Conservation (phyloP, 2,329 filamentous ascomycete species). For the Aureobasidium vineae region DNA sequence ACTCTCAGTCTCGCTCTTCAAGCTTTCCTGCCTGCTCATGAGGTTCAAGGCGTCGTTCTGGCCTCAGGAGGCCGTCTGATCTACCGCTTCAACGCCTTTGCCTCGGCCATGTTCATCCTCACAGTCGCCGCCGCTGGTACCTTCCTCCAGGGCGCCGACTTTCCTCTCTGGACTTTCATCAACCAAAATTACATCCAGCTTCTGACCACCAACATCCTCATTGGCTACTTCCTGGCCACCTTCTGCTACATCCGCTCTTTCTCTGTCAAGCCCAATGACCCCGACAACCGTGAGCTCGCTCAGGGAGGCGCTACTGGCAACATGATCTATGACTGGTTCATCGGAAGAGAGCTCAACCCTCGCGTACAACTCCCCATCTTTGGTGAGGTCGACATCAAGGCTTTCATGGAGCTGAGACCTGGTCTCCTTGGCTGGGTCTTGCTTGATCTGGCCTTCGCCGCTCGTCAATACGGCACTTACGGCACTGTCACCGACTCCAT, state of each 20-base stretch:
- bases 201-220: slow-evolving; percentile 75
- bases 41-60: slow-evolving; percentile 68
- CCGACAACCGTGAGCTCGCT: slow-evolving; percentile 72
- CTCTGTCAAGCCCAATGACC: slow-evolving; percentile 71
- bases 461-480: slow-evolving; percentile 82
- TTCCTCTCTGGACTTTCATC: slow-evolving; percentile 88
- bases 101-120: slow-evolving; percentile 71
- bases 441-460: slow-evolving; percentile 78
- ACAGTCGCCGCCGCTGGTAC: slow-evolving; percentile 72
- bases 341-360: slow-evolving; percentile 92
- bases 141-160: slow-evolving; percentile 71
- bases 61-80: slow-evolving; percentile 69
- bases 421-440: slow-evolving; percentile 88
- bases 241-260: slow-evolving; percentile 85
- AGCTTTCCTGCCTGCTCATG: slow-evolving; percentile 70
- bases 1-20: slow-evolving; percentile 71
- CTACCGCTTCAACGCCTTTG: slow-evolving; percentile 74
- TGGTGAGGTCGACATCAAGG: slow-evolving; percentile 85
- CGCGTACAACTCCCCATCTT: slow-evolving; percentile 74
- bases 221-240: slow-evolving; percentile 68
- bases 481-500: slow-evolving; percentile 86
- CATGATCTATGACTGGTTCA: slow-evolving; percentile 92
- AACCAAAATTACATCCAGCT: slow-evolving; percentile 87
- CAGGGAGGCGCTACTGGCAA: slow-evolving; percentile 80
- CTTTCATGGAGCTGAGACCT: slow-evolving; percentile 85